Conservation (phyloP, 2,329 filamentous ascomycete genomes). For the Pseudogymnoascus sp. region DNA sequence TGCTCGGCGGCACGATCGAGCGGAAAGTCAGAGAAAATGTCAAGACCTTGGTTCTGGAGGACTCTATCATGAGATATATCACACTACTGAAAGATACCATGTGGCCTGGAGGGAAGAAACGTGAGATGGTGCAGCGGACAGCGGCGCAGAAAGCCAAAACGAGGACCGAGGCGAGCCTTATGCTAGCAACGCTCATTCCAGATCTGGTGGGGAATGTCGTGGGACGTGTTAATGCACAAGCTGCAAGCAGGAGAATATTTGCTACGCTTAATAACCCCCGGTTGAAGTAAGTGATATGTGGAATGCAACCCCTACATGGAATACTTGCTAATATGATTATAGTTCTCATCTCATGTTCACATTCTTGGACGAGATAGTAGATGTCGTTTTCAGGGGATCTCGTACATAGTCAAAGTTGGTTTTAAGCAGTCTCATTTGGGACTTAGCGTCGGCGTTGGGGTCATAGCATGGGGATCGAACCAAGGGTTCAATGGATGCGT, state of each 20-base stretch:
- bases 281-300: slow-evolving; percentile 61
- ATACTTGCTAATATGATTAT: slow-evolving; percentile 8
- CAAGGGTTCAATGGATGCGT: not conserved
- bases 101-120: slow-evolving; percentile 66
- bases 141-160: slow-evolving; percentile 68
- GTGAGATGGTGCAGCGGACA: slow-evolving; percentile 49
- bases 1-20: slow-evolving; percentile 92
- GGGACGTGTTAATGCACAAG: slow-evolving; percentile 82
- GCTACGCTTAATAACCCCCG: slow-evolving; percentile 85
- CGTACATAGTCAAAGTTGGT: slow-evolving; percentile 16
- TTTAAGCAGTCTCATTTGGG: slow-evolving; percentile 10
- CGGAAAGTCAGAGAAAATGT: slow-evolving; percentile 85
- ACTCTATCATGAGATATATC: slow-evolving; percentile 69
- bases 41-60: slow-evolving; percentile 65
- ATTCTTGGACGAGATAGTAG: slow-evolving; percentile 29
- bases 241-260: slow-evolving; percentile 79
- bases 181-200: slow-evolving; percentile 82
- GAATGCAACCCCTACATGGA: not conserved
- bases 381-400: slow-evolving; percentile 28
- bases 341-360: slow-evolving; percentile 31
- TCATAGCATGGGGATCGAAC: not conserved
- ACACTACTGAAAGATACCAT: slow-evolving; percentile 63
- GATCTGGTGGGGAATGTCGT: slow-evolving; percentile 91
- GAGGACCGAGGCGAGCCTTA: slow-evolving; percentile 76
- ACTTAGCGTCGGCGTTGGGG: slow-evolving; percentile 24